Base-by-base conservation (phyloP, 805 yeast species). In the Metschnikowia baotianmanensis region DNA sequence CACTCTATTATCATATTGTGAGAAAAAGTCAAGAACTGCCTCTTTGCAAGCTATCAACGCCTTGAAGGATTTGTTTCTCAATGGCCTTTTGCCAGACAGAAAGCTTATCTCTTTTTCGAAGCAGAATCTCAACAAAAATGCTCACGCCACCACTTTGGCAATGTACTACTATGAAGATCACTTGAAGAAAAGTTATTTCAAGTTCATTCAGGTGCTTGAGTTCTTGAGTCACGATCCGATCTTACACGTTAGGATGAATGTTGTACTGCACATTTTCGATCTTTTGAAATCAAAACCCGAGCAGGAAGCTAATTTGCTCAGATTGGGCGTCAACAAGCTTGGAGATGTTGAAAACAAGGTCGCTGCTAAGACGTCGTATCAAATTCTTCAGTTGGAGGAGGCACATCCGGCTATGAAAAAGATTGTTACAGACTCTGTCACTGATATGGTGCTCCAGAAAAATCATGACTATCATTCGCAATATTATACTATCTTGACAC, bases 321-420 rank as follows among this genome's bases (percentile, higher is more conserved):
- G 89, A 53, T 72, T 93, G 39, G 96, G 96, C 38, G 93, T 89
- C 33, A 93, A 93, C 62, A 93, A 93, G 61, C 72, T 93, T 26
- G 99, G 99, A 65, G 99, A 93, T 59, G 76, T 77, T 31, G 96
- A 91, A 48, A 84, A 86, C 47, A 88, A 88, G 59, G 96, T 93
- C 5, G 79, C 95, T 1, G 85, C 98, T 1, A 86, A 86, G 57
- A 79, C 95, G 1, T 89, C 97, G 5, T 87, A 78, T 61, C 81
- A 83, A 48, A 67, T 93, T 33, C 71, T 90, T 48, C 83, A 83
- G 53, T 65, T 89, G 30, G 86, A 93, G 61, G 95, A 87, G 61
- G 83, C 82, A 4, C 99, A 93, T 61, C 99, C 99, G 15, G 93
- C 93, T 36, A 93, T 93, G 98, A 91, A 89, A 62, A 67, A 77